Evolutionary conservation across 495 filamentous ascomycete species (phyloP).

Genomic region (Xylaria nigripes): DNA sequence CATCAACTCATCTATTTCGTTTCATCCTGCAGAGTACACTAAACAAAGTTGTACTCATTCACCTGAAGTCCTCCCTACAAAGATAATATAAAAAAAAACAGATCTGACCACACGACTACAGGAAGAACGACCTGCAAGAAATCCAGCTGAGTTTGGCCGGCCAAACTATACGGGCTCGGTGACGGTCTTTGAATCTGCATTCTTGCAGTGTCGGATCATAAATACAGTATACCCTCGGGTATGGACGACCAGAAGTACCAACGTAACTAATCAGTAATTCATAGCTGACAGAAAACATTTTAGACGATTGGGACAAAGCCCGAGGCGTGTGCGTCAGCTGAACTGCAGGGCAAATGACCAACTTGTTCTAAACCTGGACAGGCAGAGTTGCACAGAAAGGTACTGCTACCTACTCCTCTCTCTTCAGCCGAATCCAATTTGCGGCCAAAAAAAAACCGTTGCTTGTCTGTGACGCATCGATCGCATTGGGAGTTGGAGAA

Average conservation of each 20-base stretch:
- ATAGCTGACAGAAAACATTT: background rate
- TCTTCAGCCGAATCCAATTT: background rate
- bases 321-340: constrained; percentile 2
- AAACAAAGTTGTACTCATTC: too few relatives aligned
- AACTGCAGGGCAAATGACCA: constrained; percentile 2
- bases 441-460: too few relatives aligned
- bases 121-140: background rate
- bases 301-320: background rate
- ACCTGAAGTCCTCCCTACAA: too few relatives aligned
- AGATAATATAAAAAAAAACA: too few relatives aligned
- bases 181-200: too few relatives aligned
- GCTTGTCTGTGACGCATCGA: background rate
- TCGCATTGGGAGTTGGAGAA: background rate
- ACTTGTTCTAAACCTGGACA: background rate
- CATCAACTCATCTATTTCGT: too few relatives aligned
- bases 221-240: too few relatives aligned
- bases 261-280: too few relatives aligned
- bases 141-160: background rate
- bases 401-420: background rate
- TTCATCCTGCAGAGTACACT: too few relatives aligned
- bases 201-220: too few relatives aligned
- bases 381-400: background rate
- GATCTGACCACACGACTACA: too few relatives aligned
- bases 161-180: background rate
- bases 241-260: background rate